Percentiles rank a stretch among this genome's conserved stretches.
Evolutionary conservation across 176 grass and related monocot genomes (phyloP).

Genomic region (Musa itinerans): DNA sequence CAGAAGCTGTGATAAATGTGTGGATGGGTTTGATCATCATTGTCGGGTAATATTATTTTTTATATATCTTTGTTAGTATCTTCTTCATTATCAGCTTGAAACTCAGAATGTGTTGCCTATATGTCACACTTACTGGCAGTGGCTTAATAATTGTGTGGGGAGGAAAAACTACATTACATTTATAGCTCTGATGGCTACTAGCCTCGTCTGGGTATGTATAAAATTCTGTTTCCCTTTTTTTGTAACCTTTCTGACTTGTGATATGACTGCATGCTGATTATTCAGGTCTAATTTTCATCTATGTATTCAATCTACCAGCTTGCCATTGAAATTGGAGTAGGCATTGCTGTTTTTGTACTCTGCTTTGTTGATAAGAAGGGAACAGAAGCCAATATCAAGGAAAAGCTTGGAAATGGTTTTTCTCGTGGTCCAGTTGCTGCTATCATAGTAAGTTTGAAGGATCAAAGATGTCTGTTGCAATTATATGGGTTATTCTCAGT

Average conservation of each 20-base stretch:
- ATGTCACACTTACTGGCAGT: slow-evolving; percentile 36
- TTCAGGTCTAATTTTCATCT: slow-evolving; percentile 2
- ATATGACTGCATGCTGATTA: slow-evolving; percentile 9
- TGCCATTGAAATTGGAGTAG: slow-evolving; percentile 79
- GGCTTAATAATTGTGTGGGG: slow-evolving; percentile 99
- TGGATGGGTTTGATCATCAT: slow-evolving; percentile 99
- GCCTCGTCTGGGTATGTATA: slow-evolving; percentile 73
- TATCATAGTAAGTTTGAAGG: slow-evolving; percentile 66
- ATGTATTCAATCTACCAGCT: slow-evolving; percentile 49
- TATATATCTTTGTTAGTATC: slow-evolving; percentile 13
- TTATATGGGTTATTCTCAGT: background rate
- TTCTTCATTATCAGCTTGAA: slow-evolving; percentile 16
- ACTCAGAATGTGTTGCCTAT: slow-evolving; percentile 12
- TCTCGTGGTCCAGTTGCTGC: slow-evolving; percentile 71
- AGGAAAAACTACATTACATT: slow-evolving; percentile 89
- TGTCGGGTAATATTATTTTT: slow-evolving; percentile 49
- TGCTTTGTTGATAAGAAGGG: slow-evolving; percentile 71
- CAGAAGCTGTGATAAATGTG: slow-evolving; percentile 98
- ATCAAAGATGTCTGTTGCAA: background rate
- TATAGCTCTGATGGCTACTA: slow-evolving; percentile 83
- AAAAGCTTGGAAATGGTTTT: slow-evolving; percentile 92
- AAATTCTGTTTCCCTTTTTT: slow-evolving; percentile 11
- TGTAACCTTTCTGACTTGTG: slow-evolving; percentile 1
- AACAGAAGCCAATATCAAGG: slow-evolving; percentile 46
- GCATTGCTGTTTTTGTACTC: slow-evolving; percentile 78